phyloP scores from a whole-genome alignment of 2,329 filamentous ascomycete species.

The Neurospora sp. region DNA sequence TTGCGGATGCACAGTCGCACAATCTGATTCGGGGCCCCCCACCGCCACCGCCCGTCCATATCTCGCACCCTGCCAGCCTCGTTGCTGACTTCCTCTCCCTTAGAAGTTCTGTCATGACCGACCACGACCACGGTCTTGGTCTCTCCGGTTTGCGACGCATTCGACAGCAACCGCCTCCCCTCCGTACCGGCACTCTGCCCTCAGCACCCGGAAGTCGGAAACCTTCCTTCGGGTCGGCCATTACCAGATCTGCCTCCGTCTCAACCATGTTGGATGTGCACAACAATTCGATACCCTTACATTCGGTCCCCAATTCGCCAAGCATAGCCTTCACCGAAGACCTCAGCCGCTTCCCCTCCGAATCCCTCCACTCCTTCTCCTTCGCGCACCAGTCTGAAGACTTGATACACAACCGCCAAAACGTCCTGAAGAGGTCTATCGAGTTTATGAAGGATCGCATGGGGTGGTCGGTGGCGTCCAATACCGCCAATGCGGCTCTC shows the following conservation, averaged over 20 bases:
- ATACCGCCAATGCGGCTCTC: conserved; percentile 66
- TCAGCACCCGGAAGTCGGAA: conserved; percentile 48
- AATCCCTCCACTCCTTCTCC: conserved; percentile 95
- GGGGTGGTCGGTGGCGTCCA: conserved; percentile 63
- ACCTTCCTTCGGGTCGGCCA: conserved; percentile 36
- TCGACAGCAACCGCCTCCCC: conserved; percentile 64
- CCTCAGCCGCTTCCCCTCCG: conserved; percentile 82
- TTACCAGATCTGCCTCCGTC: conserved; percentile 64
- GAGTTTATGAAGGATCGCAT: conserved; percentile 94
- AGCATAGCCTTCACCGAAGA: conserved; percentile 65
- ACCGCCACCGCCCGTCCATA: conserved; percentile 8
- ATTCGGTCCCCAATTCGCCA: conserved; percentile 60
- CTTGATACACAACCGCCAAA: conserved; percentile 81
- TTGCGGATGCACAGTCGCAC: conserved; percentile 2
- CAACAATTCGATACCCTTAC: conserved; percentile 35
- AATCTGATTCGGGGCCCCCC: conserved; percentile 6
- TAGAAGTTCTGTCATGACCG: conserved; percentile 73
- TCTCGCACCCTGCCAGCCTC: neutral
- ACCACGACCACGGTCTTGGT: conserved; percentile 80
- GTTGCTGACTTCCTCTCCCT: conserved; percentile 15
- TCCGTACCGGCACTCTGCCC: conserved; percentile 55
- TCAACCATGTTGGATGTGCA: conserved; percentile 52
- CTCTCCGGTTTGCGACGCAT: conserved; percentile 86
- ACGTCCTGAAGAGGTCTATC: conserved; percentile 83
- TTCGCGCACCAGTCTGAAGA: conserved; percentile 95